These are phyloP conservation scores for Crithidia thermophila DNA, from an alignment of 208 protist species.

Conservation along the genomic window DNA sequence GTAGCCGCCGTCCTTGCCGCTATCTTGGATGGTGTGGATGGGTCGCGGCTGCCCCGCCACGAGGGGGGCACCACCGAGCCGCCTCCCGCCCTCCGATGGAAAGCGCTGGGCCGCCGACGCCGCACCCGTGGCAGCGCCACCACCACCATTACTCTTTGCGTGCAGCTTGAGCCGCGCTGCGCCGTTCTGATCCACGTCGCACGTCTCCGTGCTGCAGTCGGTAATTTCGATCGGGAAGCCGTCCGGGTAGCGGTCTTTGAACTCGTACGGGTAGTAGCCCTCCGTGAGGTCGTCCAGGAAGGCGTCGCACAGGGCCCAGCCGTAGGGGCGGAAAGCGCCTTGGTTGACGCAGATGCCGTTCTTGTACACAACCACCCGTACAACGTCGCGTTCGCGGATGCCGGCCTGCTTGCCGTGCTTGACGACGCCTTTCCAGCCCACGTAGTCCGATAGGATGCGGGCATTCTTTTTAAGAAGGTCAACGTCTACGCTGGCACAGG, in stretches of 20 bases:
- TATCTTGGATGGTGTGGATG: slow-evolving; percentile 36
- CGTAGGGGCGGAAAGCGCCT: slow-evolving; percentile 87
- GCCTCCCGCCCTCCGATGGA: slow-evolving; percentile 23
- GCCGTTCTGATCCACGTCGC: slow-evolving; percentile 12
- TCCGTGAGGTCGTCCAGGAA: slow-evolving; percentile 91
- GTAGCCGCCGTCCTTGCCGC: slow-evolving; percentile 18
- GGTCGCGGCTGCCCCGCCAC: not conserved
- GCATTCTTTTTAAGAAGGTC: slow-evolving; percentile 70
- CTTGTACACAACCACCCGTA: slow-evolving; percentile 81
- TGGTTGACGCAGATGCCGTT: slow-evolving; percentile 92
- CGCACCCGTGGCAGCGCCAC: not conserved
- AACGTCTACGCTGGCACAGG: slow-evolving; percentile 47
- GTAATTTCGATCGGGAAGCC: slow-evolving; percentile 90
- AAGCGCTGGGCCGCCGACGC: not conserved
- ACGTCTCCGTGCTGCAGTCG: slow-evolving; percentile 54
- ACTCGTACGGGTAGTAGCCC: slow-evolving; percentile 95
- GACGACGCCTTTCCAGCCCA: slow-evolving; percentile 75
- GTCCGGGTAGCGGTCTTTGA: slow-evolving; percentile 93
- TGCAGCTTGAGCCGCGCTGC: not conserved
- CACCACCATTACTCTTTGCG: not conserved
- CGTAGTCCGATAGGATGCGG: slow-evolving; percentile 85
- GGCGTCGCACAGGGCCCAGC: slow-evolving; percentile 85
- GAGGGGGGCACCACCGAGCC: slow-evolving; percentile 23
- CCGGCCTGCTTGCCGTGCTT: slow-evolving; percentile 56
- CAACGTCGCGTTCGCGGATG: slow-evolving; percentile 81